phyloP scores from a whole-genome alignment of 163 green algal species.

The Scenedesmus sp. region DNA sequence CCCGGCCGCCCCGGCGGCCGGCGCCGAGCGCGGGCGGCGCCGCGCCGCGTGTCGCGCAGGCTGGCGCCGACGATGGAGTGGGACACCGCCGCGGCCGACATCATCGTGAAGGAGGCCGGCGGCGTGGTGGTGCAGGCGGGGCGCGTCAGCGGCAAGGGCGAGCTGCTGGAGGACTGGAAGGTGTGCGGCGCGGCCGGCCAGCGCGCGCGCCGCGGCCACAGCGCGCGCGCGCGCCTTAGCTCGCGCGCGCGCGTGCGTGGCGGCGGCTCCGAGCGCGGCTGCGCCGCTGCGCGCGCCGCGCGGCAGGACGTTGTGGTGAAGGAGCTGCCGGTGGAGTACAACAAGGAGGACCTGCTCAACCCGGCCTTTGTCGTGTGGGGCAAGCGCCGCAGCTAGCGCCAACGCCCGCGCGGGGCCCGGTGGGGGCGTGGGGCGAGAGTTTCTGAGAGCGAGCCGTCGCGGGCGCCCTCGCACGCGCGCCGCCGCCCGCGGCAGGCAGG shows the following conservation, averaged over 20 bases:
- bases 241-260: background rate
- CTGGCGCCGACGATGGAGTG: constrained; percentile 89
- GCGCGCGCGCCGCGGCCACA: no score
- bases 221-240: background rate
- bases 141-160: constrained; percentile 72
- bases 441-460: no score
- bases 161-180: constrained; percentile 83
- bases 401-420: no score
- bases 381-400: constrained; percentile 43
- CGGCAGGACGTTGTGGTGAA: constrained; percentile 55
- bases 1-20: background rate
- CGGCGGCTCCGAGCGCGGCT: no score
- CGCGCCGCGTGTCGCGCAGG: constrained; percentile 32
- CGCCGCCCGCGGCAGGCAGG: no score
- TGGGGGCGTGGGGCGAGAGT: no score
- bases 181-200: constrained; percentile 29
- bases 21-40: background rate
- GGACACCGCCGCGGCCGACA: constrained; percentile 88
- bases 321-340: constrained; percentile 68
- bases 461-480: no score
- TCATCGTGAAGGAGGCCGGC: constrained; percentile 87
- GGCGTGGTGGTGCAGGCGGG: constrained; percentile 83
- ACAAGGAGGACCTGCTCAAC: constrained; percentile 83
- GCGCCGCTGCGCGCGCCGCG: no score
- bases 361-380: constrained; percentile 91